A percentile compares a stretch with the other conserved stretches of the same genome.
These are phyloP conservation scores for Sporothrix protearum DNA, from an alignment of 2,329 filamentous ascomycete species.

Conservation along the genomic window DNA sequence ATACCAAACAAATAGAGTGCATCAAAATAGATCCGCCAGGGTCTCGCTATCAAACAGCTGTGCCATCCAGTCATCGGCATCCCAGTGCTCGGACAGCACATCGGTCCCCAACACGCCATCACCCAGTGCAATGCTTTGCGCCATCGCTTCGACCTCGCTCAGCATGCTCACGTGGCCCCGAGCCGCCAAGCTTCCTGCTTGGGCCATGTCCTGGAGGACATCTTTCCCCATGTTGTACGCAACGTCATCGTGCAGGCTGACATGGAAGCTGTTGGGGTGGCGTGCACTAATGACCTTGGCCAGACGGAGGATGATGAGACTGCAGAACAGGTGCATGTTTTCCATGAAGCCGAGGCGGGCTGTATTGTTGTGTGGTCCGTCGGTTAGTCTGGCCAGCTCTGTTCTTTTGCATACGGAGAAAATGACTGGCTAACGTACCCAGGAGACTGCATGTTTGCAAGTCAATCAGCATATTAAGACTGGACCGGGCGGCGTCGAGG, in stretches of 20 bases:
- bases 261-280: background rate
- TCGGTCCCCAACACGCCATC: background rate
- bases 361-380: background rate
- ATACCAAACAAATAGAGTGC: background rate
- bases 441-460: background rate
- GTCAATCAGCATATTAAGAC: background rate
- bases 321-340: constrained; percentile 21
- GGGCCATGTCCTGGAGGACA: constrained; percentile 5
- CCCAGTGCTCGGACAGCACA: background rate
- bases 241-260: background rate
- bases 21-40: constrained; percentile 38
- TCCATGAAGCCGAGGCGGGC: constrained; percentile 18
- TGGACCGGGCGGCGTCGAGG: constrained; percentile 4
- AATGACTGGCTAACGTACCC: too few species aligned
- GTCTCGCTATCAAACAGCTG: constrained; percentile 17
- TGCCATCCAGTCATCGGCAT: constrained; percentile 17
- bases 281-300: constrained; percentile 15
- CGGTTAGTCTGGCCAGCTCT: too few species aligned
- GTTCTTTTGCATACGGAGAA: background rate
- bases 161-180: constrained; percentile 17
- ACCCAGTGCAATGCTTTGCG: background rate
- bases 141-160: constrained; percentile 10
- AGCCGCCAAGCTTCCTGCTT: constrained; percentile 11
- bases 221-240: constrained; percentile 10
- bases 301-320: constrained; percentile 12